Conservation (phyloP, 495 filamentous ascomycete genomes). For the Neurospora africana region DNA sequence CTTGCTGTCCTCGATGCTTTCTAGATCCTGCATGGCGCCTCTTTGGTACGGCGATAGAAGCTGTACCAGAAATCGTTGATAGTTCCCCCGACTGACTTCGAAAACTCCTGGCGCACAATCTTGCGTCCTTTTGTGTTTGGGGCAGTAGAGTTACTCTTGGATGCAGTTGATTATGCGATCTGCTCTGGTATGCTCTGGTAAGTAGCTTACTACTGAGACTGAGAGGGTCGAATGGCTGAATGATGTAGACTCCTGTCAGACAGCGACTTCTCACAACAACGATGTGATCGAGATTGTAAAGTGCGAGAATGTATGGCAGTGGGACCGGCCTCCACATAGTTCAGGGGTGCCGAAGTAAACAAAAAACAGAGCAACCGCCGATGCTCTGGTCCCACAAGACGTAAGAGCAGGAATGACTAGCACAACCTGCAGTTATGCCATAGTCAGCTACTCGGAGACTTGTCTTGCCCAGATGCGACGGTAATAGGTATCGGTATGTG, state of each 20-base stretch:
- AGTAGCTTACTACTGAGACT: background rate
- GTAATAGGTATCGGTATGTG: background rate
- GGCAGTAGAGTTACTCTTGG: background rate
- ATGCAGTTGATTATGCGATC: background rate
- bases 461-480: background rate
- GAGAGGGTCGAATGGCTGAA: background rate
- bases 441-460: background rate
- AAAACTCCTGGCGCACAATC: background rate
- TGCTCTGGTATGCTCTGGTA: background rate
- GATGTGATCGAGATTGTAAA: background rate
- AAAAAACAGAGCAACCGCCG: background rate
- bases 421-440: background rate
- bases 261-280: background rate
- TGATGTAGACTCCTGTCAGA: background rate
- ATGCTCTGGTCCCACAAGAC: background rate
- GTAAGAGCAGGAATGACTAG: background rate
- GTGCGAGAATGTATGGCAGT: background rate
- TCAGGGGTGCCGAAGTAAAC: background rate
- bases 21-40: background rate
- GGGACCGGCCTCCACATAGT: background rate
- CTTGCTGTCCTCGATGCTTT: background rate
- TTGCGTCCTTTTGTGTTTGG: background rate
- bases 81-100: background rate
- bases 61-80: background rate
- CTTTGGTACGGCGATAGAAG: background rate